Evolutionary conservation across 2,329 filamentous ascomycete genomes (phyloP).

Genomic region (Cytospora paraplurivora): DNA sequence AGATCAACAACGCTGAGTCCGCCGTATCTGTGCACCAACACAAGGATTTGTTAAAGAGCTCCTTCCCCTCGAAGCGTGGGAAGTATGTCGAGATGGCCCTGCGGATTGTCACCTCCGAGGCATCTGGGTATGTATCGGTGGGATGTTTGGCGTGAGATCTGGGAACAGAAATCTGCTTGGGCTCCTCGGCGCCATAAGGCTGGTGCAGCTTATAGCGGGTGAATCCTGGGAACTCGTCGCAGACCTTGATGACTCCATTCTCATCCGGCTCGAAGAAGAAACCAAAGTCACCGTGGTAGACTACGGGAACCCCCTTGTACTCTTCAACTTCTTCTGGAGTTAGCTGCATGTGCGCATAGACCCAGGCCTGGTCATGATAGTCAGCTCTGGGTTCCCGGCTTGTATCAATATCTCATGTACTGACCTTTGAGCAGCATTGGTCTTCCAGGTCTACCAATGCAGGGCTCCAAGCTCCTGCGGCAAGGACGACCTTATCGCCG

Average conservation of each 20-base stretch:
- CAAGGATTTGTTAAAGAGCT: conserved; percentile 38
- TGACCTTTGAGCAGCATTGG: conserved; percentile 42
- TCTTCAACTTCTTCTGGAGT: conserved; percentile 42
- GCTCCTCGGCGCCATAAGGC: conserved; percentile 37
- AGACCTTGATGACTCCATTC: conserved; percentile 42
- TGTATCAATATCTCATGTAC: background rate
- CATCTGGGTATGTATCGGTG: conserved; percentile 41
- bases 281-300: conserved; percentile 50
- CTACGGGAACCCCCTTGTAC: conserved; percentile 46
- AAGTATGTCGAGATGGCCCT: conserved; percentile 37
- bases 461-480: conserved; percentile 44
- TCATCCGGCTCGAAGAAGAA: conserved; percentile 54
- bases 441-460: conserved; percentile 40
- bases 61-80: conserved; percentile 36
- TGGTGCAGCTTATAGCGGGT: conserved; percentile 39
- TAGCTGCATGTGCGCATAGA: conserved; percentile 48
- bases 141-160: conserved; percentile 42
- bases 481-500: conserved; percentile 47
- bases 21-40: conserved; percentile 43
- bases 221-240: conserved; percentile 45
- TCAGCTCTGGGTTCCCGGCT: conserved; percentile 19
- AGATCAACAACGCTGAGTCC: conserved; percentile 39
- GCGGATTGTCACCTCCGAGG: conserved; percentile 37
- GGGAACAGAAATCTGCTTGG: conserved; percentile 38
- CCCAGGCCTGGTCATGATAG: conserved; percentile 42